Percentiles rank a stretch among this genome's conserved stretches.
These are phyloP conservation scores for Pythium vanterpoolii DNA, from an alignment of 352 stramenopile genomes.

Conservation along the genomic window DNA sequence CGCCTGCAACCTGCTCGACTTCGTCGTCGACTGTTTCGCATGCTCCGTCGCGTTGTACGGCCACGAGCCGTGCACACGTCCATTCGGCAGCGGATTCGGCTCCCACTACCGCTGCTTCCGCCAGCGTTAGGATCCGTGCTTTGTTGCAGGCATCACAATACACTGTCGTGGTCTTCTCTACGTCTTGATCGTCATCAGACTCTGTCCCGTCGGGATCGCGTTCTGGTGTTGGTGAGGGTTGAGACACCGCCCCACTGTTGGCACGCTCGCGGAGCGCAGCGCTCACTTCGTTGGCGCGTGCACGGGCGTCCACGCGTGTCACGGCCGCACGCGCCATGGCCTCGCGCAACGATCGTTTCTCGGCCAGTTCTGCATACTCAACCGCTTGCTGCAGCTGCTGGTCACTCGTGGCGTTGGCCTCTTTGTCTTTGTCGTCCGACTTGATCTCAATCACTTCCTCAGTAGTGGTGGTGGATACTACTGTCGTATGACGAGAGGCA, in stretches of 20 bases:
- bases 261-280: conserved; percentile 30
- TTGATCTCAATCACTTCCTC: conserved; percentile 24
- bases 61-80: conserved; percentile 47
- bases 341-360: conserved; percentile 30
- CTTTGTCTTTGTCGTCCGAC: conserved; percentile 10
- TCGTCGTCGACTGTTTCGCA: conserved; percentile 75
- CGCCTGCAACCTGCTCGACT: conserved; percentile 55
- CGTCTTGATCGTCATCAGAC: conserved; percentile 23
- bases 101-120: conserved; percentile 33
- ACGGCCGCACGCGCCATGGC: conserved; percentile 55
- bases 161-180: conserved; percentile 65
- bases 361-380: conserved; percentile 23
- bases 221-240: too few relatives aligned
- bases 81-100: conserved; percentile 35
- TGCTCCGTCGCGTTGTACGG: conserved; percentile 27
- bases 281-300: conserved; percentile 39
- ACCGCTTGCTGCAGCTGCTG: conserved; percentile 15
- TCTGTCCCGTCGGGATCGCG: conserved; percentile 6
- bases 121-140: conserved; percentile 56
- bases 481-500: neutral
- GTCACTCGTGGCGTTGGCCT: neutral
- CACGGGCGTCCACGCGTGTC: conserved; percentile 43
- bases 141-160: conserved; percentile 84
- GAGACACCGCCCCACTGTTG: neutral
- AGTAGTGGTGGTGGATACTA: neutral